These are phyloP conservation scores for Psilocybe cyanescens DNA, from an alignment of 768 basidiomycete genomes.

Conservation along the genomic window DNA sequence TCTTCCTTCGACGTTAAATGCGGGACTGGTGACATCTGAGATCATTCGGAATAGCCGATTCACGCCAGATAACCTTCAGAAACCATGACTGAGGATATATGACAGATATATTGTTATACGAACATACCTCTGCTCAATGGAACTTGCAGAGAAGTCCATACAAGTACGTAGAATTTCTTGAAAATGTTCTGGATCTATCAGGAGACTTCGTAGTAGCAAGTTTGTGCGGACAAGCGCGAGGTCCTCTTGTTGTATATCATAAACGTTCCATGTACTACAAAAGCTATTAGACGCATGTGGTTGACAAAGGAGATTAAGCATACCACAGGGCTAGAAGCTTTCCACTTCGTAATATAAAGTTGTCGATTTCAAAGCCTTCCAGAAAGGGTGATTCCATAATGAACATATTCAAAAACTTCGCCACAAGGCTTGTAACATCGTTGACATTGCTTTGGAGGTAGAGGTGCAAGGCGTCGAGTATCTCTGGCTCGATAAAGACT, in stretches of 20 bases:
- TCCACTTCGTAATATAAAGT: slow-evolving; percentile 71
- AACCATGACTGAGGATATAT: background rate
- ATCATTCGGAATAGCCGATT: slow-evolving; percentile 66
- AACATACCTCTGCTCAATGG: slow-evolving; percentile 59
- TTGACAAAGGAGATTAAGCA: slow-evolving; percentile 12
- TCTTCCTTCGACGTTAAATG: slow-evolving; percentile 62
- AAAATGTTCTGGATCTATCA: slow-evolving; percentile 68
- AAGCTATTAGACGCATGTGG: background rate
- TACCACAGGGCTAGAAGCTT: slow-evolving; percentile 64
- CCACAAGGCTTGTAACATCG: slow-evolving; percentile 54
- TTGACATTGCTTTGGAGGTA: slow-evolving; percentile 54
- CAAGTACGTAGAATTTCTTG: slow-evolving; percentile 48
- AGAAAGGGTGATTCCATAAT: slow-evolving; percentile 61
- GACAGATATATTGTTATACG: background rate
- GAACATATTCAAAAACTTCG: slow-evolving; percentile 67
- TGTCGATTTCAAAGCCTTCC: slow-evolving; percentile 71
- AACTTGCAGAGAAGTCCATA: slow-evolving; percentile 34
- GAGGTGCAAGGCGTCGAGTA: slow-evolving; percentile 55
- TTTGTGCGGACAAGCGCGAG: slow-evolving; percentile 56
- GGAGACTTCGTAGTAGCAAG: slow-evolving; percentile 60
- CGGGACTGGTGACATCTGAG: slow-evolving; percentile 65
- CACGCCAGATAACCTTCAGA: slow-evolving; percentile 51
- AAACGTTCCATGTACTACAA: slow-evolving; percentile 68
- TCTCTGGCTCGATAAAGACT: slow-evolving; percentile 58
- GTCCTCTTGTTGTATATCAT: slow-evolving; percentile 61